Evolutionary conservation across 176 grass and related monocot species (phyloP).

Genomic region (Eremochloa ophiuroides): DNA sequence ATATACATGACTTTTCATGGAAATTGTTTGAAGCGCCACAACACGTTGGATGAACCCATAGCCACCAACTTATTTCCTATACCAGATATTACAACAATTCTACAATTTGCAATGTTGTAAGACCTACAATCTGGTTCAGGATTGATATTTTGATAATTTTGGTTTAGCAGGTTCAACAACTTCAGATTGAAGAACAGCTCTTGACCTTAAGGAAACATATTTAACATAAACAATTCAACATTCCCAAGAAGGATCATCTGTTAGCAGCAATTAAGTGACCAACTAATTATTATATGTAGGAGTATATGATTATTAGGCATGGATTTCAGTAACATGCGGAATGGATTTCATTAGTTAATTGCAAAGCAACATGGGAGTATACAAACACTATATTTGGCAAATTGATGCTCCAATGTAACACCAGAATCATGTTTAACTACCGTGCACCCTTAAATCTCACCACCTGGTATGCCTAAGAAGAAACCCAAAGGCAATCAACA

Average conservation of each 20-base stretch:
- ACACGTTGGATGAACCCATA: not conserved
- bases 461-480: not conserved
- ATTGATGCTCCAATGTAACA: not conserved
- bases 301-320: not conserved
- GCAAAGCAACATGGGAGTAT: not conserved
- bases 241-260: not conserved
- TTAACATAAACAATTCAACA: not conserved
- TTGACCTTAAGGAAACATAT: not conserved
- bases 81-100: not conserved
- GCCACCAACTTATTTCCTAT: not conserved
- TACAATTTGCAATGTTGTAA: not conserved
- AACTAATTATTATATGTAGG: not conserved
- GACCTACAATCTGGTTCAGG: not conserved
- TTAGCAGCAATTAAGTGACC: not conserved
- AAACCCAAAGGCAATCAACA: not conserved
- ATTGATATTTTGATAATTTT: not conserved
- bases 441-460: not conserved
- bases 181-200: not conserved
- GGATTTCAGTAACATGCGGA: not conserved
- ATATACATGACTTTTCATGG: not conserved
- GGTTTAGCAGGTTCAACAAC: not conserved
- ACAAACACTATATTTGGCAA: not conserved
- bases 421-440: not conserved
- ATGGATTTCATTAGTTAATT: not conserved
- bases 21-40: not conserved